A percentile compares a stretch with the other conserved stretches of the same genome.
These are phyloP conservation scores for Globisporangium abappressorium DNA, from an alignment of 352 stramenopile genomes.

Conservation along the genomic window DNA sequence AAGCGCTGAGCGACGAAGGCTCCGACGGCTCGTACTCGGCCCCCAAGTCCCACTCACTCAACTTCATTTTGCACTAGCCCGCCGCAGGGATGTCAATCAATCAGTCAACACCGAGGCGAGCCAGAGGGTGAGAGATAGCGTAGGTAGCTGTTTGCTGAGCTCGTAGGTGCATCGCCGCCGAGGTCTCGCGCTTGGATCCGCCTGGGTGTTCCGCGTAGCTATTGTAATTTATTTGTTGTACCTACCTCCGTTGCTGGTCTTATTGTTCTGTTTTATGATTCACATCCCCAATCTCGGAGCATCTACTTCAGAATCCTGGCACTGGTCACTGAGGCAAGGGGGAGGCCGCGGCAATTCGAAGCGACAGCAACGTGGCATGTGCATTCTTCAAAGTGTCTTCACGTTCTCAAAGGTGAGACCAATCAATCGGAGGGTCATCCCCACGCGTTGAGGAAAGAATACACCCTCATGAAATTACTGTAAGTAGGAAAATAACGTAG, in stretches of 20 bases:
- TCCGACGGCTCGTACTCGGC: conserved; percentile 55
- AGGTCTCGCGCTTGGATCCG: neutral
- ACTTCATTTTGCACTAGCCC: conserved; percentile 75
- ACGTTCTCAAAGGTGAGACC: too few relatives aligned
- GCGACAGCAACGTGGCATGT: too few relatives aligned
- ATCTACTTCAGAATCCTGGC: too few relatives aligned
- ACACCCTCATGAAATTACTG: too few relatives aligned
- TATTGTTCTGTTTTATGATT: neutral
- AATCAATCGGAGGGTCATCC: too few relatives aligned
- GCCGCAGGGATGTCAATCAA: neutral
- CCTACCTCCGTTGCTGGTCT: neutral
- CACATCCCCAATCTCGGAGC: too few relatives aligned
- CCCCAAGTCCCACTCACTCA: conserved; percentile 78
- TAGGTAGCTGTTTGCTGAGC: neutral
- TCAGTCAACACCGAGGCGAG: neutral
- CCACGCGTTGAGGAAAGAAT: too few relatives aligned
- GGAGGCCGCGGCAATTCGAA: too few relatives aligned
- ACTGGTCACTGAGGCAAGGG: too few relatives aligned
- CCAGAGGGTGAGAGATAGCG: neutral
- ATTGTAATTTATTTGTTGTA: conserved; percentile 14
- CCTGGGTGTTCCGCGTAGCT: conserved; percentile 5
- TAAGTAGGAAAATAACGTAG: too few relatives aligned
- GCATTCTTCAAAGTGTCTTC: too few relatives aligned
- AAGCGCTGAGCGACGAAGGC: conserved; percentile 43
- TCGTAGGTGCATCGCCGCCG: neutral